Base-by-base conservation (phyloP, 164 flowering plant species). In the Saururus chinensis region DNA sequence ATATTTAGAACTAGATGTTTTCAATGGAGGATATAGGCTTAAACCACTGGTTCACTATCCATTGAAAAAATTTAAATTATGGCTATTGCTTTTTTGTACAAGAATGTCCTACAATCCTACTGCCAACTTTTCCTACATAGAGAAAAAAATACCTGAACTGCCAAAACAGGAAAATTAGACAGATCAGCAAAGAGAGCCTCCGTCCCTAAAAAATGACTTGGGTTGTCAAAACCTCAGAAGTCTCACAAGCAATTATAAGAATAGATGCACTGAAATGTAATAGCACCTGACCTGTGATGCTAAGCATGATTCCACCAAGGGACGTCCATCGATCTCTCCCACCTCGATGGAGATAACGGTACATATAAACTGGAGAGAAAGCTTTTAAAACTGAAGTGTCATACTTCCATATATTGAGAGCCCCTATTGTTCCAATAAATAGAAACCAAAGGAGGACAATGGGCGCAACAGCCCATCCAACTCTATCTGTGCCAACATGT, bases 101-200 rank as follows among this genome's bases (percentile, higher is more conserved):
- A 30, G 6, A 6, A 30, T 30, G 37, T 30, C 37, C 37, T 30
- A 30, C 37, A 30, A 6, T 30, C 37, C 37, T 30, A 30, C 37
- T 2, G 37, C 2, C 37, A 30, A 30, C 2, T 2, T 30, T 30
- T 30, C 37, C 1, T 10, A 42, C 49, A 10, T 14, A 1, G 49
- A 8, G 11, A 45, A 9, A 12, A 40, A 59, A 37, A 19, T 56
- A 67, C 70, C 70, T 88, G 98, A 68, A 93, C 68, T 57, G 92
- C 85, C 65, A 81, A 73, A 54, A 87, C 89, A 9, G 99, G 96
- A 80, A 88, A 93, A 78, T 93, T 92, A 56, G 82, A 74, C 51
- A 93, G 74, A 69, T 93, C 99, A 0, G 99, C 99, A 80, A 88
- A 93, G 48, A 93, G 91, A 40, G 99, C 97, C 73, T 93, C 99